These are phyloP conservation scores for Penicillium tannophilum DNA, from an alignment of 495 filamentous ascomycete genomes.

Conservation along the genomic window DNA sequence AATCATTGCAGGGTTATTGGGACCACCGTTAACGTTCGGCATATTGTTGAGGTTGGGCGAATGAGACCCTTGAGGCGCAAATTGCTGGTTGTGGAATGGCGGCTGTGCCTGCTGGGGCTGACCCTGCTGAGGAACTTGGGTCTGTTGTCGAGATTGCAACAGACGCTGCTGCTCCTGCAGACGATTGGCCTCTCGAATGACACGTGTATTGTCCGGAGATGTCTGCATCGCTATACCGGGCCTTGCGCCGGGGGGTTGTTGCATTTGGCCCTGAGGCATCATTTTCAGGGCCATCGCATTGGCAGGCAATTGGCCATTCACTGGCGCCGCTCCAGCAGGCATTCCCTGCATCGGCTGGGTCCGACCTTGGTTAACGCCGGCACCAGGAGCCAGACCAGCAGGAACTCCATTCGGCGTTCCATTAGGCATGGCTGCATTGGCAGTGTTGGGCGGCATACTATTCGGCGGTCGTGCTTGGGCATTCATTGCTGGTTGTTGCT, in stretches of 20 bases:
- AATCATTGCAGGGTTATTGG: conserved; percentile 57
- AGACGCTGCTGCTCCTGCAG: conserved; percentile 67
- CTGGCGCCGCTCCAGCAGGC: conserved; percentile 34
- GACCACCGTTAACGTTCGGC: conserved; percentile 51
- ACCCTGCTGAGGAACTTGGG: conserved; percentile 41
- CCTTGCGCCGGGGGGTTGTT: conserved; percentile 57
- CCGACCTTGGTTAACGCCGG: conserved; percentile 41
- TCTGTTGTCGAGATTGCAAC: conserved; percentile 65
- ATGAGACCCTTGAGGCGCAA: conserved; percentile 45
- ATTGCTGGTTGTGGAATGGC: conserved; percentile 46
- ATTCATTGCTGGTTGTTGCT: conserved; percentile 44
- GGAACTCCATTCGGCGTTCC: conserved; percentile 39
- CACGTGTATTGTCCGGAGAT: conserved; percentile 53
- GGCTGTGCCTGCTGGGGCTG: conserved; percentile 43
- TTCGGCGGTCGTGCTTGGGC: conserved; percentile 40
- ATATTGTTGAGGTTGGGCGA: conserved; percentile 46
- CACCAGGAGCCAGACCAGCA: conserved; percentile 40
- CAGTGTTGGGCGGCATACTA: conserved; percentile 42
- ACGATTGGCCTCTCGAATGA: conserved; percentile 62
- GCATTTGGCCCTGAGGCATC: conserved; percentile 73
- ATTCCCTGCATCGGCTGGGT: conserved; percentile 44
- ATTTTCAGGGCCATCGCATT: conserved; percentile 64
- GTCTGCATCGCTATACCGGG: conserved; percentile 59
- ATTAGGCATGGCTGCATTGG: conserved; percentile 32
- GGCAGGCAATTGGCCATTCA: conserved; percentile 53